Base-by-base conservation (phyloP, 345 rosid species). In the Gossypium ekmanianum region DNA sequence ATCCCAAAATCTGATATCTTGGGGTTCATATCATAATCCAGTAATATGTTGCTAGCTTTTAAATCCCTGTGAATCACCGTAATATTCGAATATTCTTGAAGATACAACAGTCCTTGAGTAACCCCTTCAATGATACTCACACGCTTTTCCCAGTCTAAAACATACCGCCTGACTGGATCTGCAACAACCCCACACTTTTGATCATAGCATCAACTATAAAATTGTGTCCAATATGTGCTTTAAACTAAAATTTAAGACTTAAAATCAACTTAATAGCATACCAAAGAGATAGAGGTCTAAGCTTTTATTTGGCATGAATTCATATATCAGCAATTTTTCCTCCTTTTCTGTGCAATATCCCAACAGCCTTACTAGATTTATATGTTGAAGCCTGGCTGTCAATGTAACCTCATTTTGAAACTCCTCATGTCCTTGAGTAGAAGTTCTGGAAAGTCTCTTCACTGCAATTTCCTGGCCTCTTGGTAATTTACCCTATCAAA, bases 101-200 rank as follows among this genome's bases (percentile, higher is more conserved):
- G 83, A 65, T 83, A 79, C 0, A 83, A 1, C 3, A 83, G 81
- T 26, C 83, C 85, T 62, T 79, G 85, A 77, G 59, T 75, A 64
- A 56, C 69, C 47, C 74, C 78, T 50, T 56, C 74, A 13, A 55
- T 34, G 24, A 45, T 67, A 3, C 7, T 20, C 1, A 61, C 26
- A 13, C 52, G 44, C 13, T 7, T 50, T 72, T 1, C 18, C 75
- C 75, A 72, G 17, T 68, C 58, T 29, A 68, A 50, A 11, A 14
- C 11, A 26, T 16, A 26, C 2, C 45, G 3, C 4, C 7, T 50
- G 0, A 68, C 9, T 0, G 57, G 57, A n/a, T 68, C 72, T 48
- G 58, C 41, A 34, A 34, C 41, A 34, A 34, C 7, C 41, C 41
- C 41, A 34, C 50, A 64, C 14, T 9, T 39, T 11, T 17, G 11